Evolutionary conservation across 1,139 yeast species (phyloP), one percentile per base, ranked within the genome.

Genomic region (Debaryomycetaceae sp.): DNA sequence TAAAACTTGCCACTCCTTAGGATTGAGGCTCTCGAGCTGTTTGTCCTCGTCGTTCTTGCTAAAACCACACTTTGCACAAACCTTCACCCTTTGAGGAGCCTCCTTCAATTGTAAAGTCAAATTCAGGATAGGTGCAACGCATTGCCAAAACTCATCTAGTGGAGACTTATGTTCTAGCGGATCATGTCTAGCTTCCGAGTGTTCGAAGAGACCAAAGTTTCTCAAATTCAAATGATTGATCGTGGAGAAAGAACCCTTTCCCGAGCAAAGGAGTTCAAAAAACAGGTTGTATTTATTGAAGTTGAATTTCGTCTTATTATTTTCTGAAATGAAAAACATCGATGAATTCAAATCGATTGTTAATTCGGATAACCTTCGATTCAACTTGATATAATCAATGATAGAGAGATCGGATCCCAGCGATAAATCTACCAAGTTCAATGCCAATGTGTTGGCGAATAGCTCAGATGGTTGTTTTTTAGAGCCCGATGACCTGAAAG

Each of bases 291-390:
- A 74, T 39, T 60, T 57, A n/a, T 59, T 53, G 45, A 66, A 73
- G 45, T 70, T 67, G 56, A 74, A 73, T 6, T 49, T 42, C 33
- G 39, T 52, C 7, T 50, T 49, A 4, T 44, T 45, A 14, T 42
- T 35, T 3, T 42, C 43, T 9, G 51, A 50, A 14, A 47, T 50
- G 62, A 78, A 74, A 49, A 81, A 81, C 6, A 80, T 68, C 30
- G 61, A 62, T 17, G 85, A 79, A 43, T 66, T 65, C 41, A 81
- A 56, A 51, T 81, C 85, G 22, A 81, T 58, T 4, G 68, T 58
- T 36, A 81, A 53, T 5, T 63, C 55, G 2, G 52, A 34, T 43
- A 81, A 68, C 5, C 40, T 24, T 23, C 55, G 54, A 44, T 63
- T 63, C 5, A 51, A 34, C 42, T 64, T 65, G 6, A 65, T 50